Evolutionary conservation across 2,329 filamentous ascomycete genomes (phyloP), one percentile per base, ranked within the genome.

Genomic region (Diaporthe velutina): DNA sequence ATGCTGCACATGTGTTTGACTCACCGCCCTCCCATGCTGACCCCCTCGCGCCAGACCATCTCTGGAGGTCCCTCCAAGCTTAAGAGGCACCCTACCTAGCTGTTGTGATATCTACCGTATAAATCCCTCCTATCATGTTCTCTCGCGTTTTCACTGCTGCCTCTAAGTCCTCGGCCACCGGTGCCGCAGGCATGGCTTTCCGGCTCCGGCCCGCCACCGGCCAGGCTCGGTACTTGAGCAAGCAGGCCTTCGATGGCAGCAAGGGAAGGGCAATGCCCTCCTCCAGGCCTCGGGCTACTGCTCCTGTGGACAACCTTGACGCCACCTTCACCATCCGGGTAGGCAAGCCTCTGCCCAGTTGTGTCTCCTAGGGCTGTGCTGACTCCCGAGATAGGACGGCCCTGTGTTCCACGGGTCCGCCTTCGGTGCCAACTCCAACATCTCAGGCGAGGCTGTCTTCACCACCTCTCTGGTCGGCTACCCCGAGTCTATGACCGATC

Each of bases 391-490:
- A 45, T 81, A 95, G 92, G 95, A 98, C 87, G 97, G 97, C 76
- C 97, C 97, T 58, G 93, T 98, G 82, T 98, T 98, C 88, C 94
- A 95, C 80, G 97, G 97, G 83, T 98, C 94, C 83, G 98, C 96
- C 75, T 99, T 98, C 81, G 97, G 97, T 81, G 97, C 97, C 82
- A 97, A 97, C 85, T 91, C 94, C 84, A 99, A 98, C 89, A 94
- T 98, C 83, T 98, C 96, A 77, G 97, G 97, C 80, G 97, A 99
- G 88, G 97, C 97, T 60, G 97, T 98, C 84, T 99, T 99, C 89
- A 98, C 97, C 77, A 98, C 97, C 76, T 98, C 96, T 33, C 92
- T 98, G 73, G 97, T 99, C 75, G 97, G 97, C 81, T 99, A 99
- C 85, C 97, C 97, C 79, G 97, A 99, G 88, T 98, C 94, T 64